phyloP scores from a whole-genome alignment of 805 yeast genomes.

The Myxozyma nipponensis region DNA sequence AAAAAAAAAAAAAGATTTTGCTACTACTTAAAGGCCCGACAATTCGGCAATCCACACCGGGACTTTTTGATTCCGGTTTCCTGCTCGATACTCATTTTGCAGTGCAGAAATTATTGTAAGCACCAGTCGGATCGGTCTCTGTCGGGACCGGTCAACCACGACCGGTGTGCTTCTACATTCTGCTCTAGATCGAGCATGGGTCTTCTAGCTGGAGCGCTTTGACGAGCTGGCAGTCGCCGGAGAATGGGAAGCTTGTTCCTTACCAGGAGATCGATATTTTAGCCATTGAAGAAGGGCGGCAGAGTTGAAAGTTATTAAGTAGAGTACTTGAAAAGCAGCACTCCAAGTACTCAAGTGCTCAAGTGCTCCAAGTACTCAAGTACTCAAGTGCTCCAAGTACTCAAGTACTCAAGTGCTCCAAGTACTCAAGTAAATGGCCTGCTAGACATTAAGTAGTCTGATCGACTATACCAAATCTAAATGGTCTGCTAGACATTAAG shows the following conservation, averaged over 20 bases:
- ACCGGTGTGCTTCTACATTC: constrained; percentile 27
- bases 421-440: too few species aligned
- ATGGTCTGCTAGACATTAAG: too few species aligned
- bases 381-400: too few species aligned
- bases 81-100: constrained; percentile 18
- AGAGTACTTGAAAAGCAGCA: too few species aligned
- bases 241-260: constrained; percentile 27
- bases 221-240: not conserved
- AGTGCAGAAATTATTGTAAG: constrained; percentile 28
- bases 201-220: constrained; percentile 29
- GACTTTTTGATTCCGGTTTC: not conserved
- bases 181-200: constrained; percentile 26
- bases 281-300: not conserved
- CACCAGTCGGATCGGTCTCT: constrained; percentile 3
- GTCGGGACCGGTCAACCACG: not conserved
- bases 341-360: too few species aligned
- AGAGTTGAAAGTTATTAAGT: not conserved
- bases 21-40: too few species aligned
- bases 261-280: constrained; percentile 28
- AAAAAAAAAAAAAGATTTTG: too few species aligned
- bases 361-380: too few species aligned
- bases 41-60: too few species aligned
- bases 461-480: too few species aligned
- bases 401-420: too few species aligned
- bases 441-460: too few species aligned